These are phyloP conservation scores for Tillandsia leiboldiana DNA, from an alignment of 176 grass and related monocot genomes.

Conservation along the genomic window DNA sequence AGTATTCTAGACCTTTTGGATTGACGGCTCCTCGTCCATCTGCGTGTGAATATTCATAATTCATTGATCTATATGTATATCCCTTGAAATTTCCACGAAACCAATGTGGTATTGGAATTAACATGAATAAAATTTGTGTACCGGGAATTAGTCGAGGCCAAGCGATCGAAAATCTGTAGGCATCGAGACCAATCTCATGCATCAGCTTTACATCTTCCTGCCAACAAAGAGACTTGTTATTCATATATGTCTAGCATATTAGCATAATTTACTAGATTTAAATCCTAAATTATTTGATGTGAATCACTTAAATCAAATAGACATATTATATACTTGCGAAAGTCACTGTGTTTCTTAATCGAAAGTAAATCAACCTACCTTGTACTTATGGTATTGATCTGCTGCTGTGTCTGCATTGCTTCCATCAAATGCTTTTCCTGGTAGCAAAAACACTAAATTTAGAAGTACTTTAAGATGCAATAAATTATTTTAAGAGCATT, in stretches of 20 bases:
- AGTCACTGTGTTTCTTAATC: background rate
- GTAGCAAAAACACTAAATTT: background rate
- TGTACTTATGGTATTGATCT: slow-evolving; percentile 76
- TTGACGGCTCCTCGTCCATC: slow-evolving; percentile 80
- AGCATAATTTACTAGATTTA: background rate
- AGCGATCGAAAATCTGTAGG: slow-evolving; percentile 76
- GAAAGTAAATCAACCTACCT: slow-evolving; percentile 25
- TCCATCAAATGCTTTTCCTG: slow-evolving; percentile 40
- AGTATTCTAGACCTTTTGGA: slow-evolving; percentile 64
- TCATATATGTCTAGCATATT: background rate
- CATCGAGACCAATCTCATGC: slow-evolving; percentile 63
- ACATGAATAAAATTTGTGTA: slow-evolving; percentile 6
- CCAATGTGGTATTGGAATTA: background rate
- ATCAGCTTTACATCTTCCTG: slow-evolving; percentile 88
- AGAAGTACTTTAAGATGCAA: background rate
- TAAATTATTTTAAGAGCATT: background rate
- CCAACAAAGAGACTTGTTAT: background rate
- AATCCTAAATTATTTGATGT: background rate
- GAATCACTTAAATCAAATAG: no score
- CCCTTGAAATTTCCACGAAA: background rate
- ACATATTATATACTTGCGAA: no score
- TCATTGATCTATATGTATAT: background rate
- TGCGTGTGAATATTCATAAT: slow-evolving; percentile 25
- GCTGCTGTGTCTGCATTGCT: slow-evolving; percentile 45
- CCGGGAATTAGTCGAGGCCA: slow-evolving; percentile 64